phyloP scores from a whole-genome alignment of 805 yeast genomes.

The Torulaspora franciscae region DNA sequence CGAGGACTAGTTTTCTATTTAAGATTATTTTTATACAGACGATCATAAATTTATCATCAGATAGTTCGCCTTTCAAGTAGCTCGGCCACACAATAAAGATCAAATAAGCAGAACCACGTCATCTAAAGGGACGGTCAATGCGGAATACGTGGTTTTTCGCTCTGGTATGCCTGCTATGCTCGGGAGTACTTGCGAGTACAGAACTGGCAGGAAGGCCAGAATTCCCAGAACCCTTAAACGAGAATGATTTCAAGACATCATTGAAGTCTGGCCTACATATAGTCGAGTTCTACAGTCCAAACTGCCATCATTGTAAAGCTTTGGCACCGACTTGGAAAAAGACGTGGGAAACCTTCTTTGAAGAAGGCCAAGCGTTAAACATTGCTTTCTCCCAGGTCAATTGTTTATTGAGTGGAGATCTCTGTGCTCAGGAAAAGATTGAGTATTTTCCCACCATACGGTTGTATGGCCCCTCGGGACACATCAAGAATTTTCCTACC shows the following conservation, averaged over 20 bases:
- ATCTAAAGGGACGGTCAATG: not conserved
- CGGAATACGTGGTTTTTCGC: not conserved
- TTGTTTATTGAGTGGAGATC: slow-evolving; percentile 81
- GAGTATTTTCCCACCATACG: slow-evolving; percentile 64
- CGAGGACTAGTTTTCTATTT: not conserved
- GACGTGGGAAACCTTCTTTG: slow-evolving; percentile 48
- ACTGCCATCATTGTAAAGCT: slow-evolving; percentile 73
- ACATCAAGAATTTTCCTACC: slow-evolving; percentile 45
- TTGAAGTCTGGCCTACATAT: slow-evolving; percentile 57
- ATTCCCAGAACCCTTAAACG: slow-evolving; percentile 50
- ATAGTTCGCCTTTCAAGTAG: not conserved
- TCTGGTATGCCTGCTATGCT: slow-evolving; percentile 1
- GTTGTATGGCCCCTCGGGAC: slow-evolving; percentile 58
- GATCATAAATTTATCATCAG: not conserved
- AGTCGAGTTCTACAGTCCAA: slow-evolving; percentile 87
- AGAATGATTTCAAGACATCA: slow-evolving; percentile 46
- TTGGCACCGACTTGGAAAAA: slow-evolving; percentile 81
- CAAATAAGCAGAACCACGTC: not conserved
- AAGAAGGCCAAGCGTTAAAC: slow-evolving; percentile 40
- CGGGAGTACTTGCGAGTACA: not conserved
- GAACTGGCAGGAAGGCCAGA: not conserved
- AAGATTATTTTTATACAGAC: not conserved
- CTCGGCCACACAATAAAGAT: not conserved
- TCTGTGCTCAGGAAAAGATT: slow-evolving; percentile 66
- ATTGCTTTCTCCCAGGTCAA: slow-evolving; percentile 71